Conservation (phyloP, 2,329 filamentous ascomycete genomes). For the Diatrype stigma region DNA sequence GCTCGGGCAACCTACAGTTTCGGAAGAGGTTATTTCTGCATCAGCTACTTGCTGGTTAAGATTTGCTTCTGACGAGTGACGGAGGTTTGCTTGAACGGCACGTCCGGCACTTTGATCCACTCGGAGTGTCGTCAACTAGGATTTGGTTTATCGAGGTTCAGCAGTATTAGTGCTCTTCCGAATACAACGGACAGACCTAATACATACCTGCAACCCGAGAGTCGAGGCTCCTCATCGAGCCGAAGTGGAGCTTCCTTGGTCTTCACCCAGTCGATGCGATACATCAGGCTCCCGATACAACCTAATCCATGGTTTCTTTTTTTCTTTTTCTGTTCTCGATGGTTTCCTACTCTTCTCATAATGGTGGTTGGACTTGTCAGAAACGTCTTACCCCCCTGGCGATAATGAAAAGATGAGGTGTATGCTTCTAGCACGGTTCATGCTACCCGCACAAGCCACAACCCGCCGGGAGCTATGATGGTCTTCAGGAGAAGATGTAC, state of each 20-base stretch:
- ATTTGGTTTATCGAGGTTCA: conserved; percentile 14
- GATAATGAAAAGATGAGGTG: conserved; percentile 26
- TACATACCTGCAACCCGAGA: not conserved
- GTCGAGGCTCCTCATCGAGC: not conserved
- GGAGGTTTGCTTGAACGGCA: conserved; percentile 34
- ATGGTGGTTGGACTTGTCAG: conserved; percentile 28
- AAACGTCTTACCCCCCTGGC: conserved; percentile 34
- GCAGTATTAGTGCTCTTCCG: not conserved
- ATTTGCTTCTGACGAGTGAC: conserved; percentile 9
- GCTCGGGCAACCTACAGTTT: conserved; percentile 26
- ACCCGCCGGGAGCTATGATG: not conserved
- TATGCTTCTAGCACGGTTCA: conserved; percentile 1
- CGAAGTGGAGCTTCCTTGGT: conserved; percentile 3
- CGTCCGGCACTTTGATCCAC: conserved; percentile 30
- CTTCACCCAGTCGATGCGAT: conserved; percentile 27
- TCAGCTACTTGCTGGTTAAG: conserved; percentile 9
- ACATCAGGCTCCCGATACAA: conserved; percentile 21
- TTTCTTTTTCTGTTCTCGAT: conserved; percentile 24
- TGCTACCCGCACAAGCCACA: not conserved
- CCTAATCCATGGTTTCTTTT: conserved; percentile 21
- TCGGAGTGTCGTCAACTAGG: conserved; percentile 26
- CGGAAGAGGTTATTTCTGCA: conserved; percentile 16
- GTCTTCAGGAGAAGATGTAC: not conserved
- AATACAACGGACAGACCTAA: not conserved
- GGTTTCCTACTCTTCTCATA: conserved; percentile 21